These are phyloP conservation scores for Gossypium arboreum DNA, from an alignment of 345 rosid species.

Conservation along the genomic window DNA sequence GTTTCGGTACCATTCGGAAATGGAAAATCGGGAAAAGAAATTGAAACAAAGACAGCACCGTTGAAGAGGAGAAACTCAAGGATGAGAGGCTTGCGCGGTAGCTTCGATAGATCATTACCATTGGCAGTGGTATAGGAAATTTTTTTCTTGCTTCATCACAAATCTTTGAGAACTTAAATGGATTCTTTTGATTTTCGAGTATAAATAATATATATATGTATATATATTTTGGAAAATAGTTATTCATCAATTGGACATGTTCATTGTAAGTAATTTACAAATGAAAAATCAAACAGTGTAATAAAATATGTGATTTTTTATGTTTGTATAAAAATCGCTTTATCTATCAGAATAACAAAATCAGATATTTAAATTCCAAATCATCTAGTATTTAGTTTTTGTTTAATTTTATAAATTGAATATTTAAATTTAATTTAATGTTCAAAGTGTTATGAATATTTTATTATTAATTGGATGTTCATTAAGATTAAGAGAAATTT, in stretches of 20 bases:
- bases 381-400: too few relatives aligned
- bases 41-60: conserved; percentile 12
- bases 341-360: too few relatives aligned
- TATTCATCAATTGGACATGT: neutral
- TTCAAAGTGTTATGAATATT: too few relatives aligned
- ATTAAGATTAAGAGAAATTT: too few relatives aligned
- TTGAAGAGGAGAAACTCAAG: conserved; percentile 30
- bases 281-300: neutral
- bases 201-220: neutral
- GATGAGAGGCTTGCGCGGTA: conserved; percentile 27
- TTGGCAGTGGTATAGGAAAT: conserved; percentile 34
- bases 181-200: neutral
- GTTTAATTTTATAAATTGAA: too few relatives aligned
- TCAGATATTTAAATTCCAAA: too few relatives aligned
- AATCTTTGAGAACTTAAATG: neutral
- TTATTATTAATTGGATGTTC: too few relatives aligned
- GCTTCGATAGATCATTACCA: conserved; percentile 36
- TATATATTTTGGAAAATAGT: neutral
- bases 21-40: conserved; percentile 19
- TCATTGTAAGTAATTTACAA: neutral
- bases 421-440: too few relatives aligned
- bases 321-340: too few relatives aligned
- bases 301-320: too few relatives aligned
- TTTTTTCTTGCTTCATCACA: neutral
- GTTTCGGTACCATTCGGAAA: conserved; percentile 11